These are phyloP conservation scores for rapeseed (Brassica napus) DNA, from an alignment of 345 rosid genomes.

Conservation along the genomic window DNA sequence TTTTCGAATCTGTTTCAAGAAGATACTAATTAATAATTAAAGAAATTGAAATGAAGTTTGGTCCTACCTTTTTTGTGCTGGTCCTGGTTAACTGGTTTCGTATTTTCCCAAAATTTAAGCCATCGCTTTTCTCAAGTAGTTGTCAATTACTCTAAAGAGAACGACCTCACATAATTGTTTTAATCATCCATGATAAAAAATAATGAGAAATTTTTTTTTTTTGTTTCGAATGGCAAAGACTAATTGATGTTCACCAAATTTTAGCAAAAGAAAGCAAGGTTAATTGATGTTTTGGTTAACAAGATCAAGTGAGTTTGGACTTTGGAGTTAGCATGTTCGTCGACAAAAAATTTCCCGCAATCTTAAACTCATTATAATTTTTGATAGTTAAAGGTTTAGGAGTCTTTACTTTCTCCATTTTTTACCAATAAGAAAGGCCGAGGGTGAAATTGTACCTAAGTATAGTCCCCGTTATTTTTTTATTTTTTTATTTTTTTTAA, in stretches of 20 bases:
- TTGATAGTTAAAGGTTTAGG: too few species aligned
- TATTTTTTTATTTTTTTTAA: too few species aligned
- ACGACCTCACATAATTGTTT: not conserved
- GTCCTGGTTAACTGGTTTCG: not conserved
- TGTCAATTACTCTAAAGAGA: conserved; percentile 18
- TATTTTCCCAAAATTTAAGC: conserved; percentile 8
- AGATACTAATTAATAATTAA: not conserved
- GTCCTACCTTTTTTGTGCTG: conserved; percentile 27
- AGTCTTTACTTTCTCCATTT: too few species aligned
- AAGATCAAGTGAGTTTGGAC: too few species aligned
- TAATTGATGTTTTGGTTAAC: not conserved
- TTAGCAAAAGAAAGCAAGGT: too few species aligned
- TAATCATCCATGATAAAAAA: not conserved
- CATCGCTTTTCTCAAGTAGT: conserved; percentile 15
- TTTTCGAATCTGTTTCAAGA: not conserved
- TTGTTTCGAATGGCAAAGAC: not conserved
- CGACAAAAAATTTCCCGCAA: too few species aligned
- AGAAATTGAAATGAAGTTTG: conserved; percentile 6
- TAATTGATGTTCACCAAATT: not conserved
- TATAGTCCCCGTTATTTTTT: too few species aligned
- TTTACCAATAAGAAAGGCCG: too few species aligned
- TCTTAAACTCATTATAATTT: too few species aligned
- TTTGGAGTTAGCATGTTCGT: too few species aligned
- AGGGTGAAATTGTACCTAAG: too few species aligned
- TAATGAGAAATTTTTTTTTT: not conserved